Evolutionary conservation across 257 asterid species (phyloP).

Genomic region (Lithospermum erythrorhizon): DNA sequence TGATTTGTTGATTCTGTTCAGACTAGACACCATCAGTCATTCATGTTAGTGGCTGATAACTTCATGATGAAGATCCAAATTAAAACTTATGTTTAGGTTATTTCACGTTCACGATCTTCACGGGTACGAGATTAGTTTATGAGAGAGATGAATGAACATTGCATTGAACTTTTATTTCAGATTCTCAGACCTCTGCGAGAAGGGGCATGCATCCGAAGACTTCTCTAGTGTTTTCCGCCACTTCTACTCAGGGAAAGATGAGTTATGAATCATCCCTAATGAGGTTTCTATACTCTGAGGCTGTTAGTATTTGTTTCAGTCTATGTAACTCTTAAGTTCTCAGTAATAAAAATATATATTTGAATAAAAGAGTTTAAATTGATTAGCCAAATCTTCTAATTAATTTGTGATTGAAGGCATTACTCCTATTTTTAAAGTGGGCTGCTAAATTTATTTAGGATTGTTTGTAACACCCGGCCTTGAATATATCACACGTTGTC

Average conservation of each 20-base stretch:
- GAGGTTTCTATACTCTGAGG: neutral
- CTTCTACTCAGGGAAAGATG: conserved; percentile 67
- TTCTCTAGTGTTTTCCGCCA: conserved; percentile 84
- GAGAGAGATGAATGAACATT: conserved; percentile 1
- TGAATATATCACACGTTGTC: no score
- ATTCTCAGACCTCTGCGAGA: conserved; percentile 54
- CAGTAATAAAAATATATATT: no score
- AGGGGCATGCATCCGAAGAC: conserved; percentile 52
- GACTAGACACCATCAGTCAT: no score
- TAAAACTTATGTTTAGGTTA: neutral
- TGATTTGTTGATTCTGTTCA: no score
- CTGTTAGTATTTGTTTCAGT: neutral
- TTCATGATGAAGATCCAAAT: neutral
- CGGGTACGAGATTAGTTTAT: neutral
- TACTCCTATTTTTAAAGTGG: no score
- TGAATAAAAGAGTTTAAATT: no score
- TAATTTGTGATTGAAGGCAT: no score
- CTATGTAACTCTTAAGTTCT: neutral
- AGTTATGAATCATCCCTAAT: conserved; percentile 15
- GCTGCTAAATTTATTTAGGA: no score
- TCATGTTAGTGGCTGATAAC: no score
- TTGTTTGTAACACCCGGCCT: no score
- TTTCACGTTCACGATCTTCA: neutral
- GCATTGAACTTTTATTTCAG: conserved; percentile 19
- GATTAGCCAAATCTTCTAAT: no score